Conservation (phyloP, 2,329 filamentous ascomycete genomes). For the Exophiala lecanii-corni region DNA sequence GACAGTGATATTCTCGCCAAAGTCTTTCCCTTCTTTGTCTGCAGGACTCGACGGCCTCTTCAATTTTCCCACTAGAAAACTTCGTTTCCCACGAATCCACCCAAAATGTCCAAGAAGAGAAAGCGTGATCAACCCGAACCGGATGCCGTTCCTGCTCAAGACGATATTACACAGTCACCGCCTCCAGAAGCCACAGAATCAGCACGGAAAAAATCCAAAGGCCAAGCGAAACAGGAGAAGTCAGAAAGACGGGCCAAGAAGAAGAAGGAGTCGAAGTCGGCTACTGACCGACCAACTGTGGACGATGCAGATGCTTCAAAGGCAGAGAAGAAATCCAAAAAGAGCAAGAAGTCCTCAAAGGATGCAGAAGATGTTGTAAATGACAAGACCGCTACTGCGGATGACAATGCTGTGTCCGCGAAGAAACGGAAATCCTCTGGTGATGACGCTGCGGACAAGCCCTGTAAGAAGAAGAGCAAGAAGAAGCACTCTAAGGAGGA, state of each 20-base stretch:
- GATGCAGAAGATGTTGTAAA: constrained; percentile 21
- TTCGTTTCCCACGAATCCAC: neutral
- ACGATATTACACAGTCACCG: neutral
- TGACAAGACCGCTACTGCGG: neutral
- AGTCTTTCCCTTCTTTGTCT: no score
- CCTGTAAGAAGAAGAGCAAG: constrained; percentile 6
- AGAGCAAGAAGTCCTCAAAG: constrained; percentile 25
- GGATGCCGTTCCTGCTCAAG: constrained; percentile 4
- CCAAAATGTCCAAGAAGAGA: constrained; percentile 22
- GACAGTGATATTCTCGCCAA: no score
- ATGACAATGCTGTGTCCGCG: constrained; percentile 13
- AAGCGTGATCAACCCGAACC: constrained; percentile 16
- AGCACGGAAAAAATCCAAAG: constrained; percentile 11
- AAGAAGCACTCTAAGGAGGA: constrained; percentile 19
- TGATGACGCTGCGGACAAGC: constrained; percentile 24
- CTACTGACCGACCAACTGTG: constrained; percentile 12
- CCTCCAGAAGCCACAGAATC: constrained; percentile 1
- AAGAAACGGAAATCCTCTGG: neutral
- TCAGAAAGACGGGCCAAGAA: constrained; percentile 26
- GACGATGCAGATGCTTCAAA: constrained; percentile 24
- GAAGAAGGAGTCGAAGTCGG: constrained; percentile 24
- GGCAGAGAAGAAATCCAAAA: constrained; percentile 13
- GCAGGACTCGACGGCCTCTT: no score
- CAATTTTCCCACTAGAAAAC: neutral
- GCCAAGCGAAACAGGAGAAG: constrained; percentile 20